Evolutionary conservation across 345 rosid species (phyloP).

Genomic region (Citrus trifoliata): DNA sequence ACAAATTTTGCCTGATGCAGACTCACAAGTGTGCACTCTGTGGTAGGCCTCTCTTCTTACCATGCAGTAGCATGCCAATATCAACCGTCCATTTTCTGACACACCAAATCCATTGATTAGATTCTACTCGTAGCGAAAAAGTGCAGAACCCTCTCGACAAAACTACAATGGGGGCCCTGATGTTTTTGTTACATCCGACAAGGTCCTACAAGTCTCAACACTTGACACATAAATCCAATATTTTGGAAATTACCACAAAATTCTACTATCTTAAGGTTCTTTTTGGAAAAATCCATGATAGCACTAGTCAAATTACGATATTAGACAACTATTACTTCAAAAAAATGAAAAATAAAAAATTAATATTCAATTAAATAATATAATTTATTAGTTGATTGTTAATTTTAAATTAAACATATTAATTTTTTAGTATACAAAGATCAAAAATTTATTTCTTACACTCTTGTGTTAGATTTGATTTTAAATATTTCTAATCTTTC

Average conservation of each 20-base stretch:
- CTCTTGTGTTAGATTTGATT: no score
- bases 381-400: no score
- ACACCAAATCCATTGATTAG: not conserved
- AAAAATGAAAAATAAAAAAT: no score
- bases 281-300: no score
- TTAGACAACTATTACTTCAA: no score
- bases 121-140: not conserved
- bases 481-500: no score
- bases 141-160: no score
- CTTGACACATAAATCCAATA: not conserved
- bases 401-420: no score
- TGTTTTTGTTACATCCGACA: not conserved
- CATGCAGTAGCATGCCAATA: not conserved
- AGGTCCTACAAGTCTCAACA: not conserved
- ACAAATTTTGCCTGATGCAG: not conserved
- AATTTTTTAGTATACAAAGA: no score
- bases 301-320: no score
- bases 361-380: no score
- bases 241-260: not conserved
- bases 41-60: constrained; percentile 3
- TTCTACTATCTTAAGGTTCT: not conserved
- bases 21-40: not conserved
- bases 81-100: constrained; percentile 13
- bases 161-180: not conserved
- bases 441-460: no score